Evolutionary conservation across 345 rosid genomes (phyloP).

Genomic region (Eutrema yunnanense): DNA sequence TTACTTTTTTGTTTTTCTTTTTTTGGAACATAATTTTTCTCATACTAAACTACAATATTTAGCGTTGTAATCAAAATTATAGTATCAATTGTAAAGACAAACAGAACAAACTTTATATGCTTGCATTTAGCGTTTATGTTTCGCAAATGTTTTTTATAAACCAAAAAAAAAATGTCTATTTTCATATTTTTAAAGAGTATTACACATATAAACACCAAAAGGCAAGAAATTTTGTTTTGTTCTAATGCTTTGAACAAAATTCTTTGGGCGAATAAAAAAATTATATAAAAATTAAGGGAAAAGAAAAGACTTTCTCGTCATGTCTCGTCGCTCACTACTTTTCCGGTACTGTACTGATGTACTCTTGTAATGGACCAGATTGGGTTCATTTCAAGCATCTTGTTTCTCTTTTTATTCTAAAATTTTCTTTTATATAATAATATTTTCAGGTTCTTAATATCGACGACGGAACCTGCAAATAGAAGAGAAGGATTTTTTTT

Average conservation of each 20-base stretch:
- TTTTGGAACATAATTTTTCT: background rate
- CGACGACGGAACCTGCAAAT: background rate
- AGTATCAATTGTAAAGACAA: background rate
- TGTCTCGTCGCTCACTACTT: conserved; percentile 19
- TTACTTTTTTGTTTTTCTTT: too few species aligned
- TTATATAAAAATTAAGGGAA: background rate
- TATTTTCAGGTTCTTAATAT: background rate
- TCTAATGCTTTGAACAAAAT: background rate
- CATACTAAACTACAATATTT: background rate
- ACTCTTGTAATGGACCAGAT: conserved; percentile 8
- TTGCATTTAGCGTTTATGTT: background rate
- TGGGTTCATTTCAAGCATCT: background rate
- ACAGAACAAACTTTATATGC: background rate
- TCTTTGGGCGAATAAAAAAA: background rate
- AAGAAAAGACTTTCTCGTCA: conserved; percentile 8
- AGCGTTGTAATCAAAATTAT: background rate
- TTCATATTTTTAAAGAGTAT: background rate
- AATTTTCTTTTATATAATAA: background rate
- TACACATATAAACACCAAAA: background rate
- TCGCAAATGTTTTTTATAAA: background rate
- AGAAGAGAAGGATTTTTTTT: background rate
- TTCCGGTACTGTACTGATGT: background rate
- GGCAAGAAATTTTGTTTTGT: conserved; percentile 15
- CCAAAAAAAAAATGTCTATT: background rate
- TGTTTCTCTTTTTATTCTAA: background rate